phyloP scores from a whole-genome alignment of 352 stramenopile genomes.

The Paralagenidium karlingii region DNA sequence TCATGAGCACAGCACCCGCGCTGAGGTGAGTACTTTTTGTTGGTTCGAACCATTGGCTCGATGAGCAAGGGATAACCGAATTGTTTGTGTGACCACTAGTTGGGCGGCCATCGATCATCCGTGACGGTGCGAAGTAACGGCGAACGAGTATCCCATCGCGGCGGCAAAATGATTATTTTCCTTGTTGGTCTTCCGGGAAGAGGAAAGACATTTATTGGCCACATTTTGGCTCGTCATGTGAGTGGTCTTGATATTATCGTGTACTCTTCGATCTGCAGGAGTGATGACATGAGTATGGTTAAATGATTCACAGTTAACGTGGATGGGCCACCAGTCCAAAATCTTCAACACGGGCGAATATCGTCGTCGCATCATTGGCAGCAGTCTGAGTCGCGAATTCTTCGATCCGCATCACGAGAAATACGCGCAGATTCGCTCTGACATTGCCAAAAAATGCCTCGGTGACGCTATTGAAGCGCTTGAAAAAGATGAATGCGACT shows the following conservation, averaged over 20 bases:
- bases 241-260: no score
- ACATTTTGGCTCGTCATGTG: constrained; percentile 69
- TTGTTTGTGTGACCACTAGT: no score
- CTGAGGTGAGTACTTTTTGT: no score
- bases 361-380: constrained; percentile 45
- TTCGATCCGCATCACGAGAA: constrained; percentile 70
- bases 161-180: constrained; percentile 72
- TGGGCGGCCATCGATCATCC: constrained; percentile 57
- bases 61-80: background rate
- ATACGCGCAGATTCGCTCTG: constrained; percentile 48
- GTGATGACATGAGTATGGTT: background rate
- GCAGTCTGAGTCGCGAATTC: constrained; percentile 64
- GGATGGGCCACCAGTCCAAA: constrained; percentile 73
- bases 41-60: background rate
- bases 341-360: constrained; percentile 81
- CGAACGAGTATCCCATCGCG: constrained; percentile 22
- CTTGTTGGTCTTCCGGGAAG: constrained; percentile 61
- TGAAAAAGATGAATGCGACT: constrained; percentile 57
- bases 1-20: constrained; percentile 58
- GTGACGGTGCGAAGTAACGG: constrained; percentile 14
- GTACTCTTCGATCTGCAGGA: background rate
- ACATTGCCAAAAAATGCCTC: constrained; percentile 56
- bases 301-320: no score
- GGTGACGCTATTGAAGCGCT: constrained; percentile 56
- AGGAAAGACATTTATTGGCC: constrained; percentile 79